Evolutionary conservation across 208 protist species (phyloP).

Genomic region (Crithidia bombi): DNA sequence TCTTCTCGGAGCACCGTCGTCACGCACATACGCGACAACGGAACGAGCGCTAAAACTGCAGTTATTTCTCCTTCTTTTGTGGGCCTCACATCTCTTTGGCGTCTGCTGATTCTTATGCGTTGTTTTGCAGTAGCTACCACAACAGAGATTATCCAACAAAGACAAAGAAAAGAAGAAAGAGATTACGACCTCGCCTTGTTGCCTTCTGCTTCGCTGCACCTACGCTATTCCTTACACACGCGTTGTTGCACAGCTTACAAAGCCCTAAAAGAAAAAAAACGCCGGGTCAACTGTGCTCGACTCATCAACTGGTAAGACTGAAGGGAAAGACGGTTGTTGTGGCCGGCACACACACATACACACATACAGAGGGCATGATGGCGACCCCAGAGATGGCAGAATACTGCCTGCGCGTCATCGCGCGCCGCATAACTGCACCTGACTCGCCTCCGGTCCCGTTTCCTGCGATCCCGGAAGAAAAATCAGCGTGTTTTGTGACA

Average conservation of each 20-base stretch:
- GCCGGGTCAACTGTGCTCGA: no score
- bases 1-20: no score
- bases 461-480: constrained; percentile 58
- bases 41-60: no score
- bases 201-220: no score
- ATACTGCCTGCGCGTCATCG: constrained; percentile 85
- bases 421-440: constrained; percentile 42
- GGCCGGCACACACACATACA: not conserved
- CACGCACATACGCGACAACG: no score
- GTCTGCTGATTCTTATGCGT: not conserved
- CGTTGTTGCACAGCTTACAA: no score
- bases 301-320: no score
- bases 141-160: not conserved
- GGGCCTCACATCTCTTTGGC: not conserved
- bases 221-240: no score
- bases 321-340: no score
- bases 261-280: no score
- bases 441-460: constrained; percentile 41
- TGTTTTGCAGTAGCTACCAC: no score
- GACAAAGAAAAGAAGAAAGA: not conserved
- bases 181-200: no score
- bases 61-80: not conserved
- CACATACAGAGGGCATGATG: constrained; percentile 21
- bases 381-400: constrained; percentile 85
- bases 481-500: constrained; percentile 82